Evolutionary conservation across 345 rosid genomes (phyloP), one percentile per base, ranked within the genome.

Genomic region (Eucalyptus marginata): DNA sequence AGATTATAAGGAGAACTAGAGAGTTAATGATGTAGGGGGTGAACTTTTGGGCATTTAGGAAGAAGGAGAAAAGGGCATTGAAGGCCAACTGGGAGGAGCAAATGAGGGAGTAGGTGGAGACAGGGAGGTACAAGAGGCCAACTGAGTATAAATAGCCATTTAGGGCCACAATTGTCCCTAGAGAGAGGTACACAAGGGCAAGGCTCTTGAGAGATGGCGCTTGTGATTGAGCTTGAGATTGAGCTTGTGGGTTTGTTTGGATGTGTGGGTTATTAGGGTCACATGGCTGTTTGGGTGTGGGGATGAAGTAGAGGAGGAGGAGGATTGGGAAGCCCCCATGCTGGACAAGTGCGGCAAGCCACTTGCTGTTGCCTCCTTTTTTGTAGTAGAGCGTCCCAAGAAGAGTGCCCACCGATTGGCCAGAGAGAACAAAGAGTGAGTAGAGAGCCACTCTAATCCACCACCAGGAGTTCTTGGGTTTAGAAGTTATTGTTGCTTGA

Each of bases 321-420:
- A 93, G 87, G 86, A 93, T 71, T 22, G 93, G 92, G 88, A 93
- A 93, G 89, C 91, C 94, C 22, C 51, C 85, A 51, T 87, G 87
- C 56, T 93, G 94, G 7, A 89, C 92, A 7, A 91, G 86, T 5
- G 92, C 89, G 49, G 90, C 89, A n/a, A 94, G 51, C 94, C 94
- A 93, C 89, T 90, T 90, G 92, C 96, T 92, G 15, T 87, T 89
- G 52, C 94, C 94, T 5, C 96, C 96, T 66, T 92, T 90, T 18
- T 88, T 88, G 46, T 50, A 92, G 92, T 93, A 94, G 2, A 90
- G 92, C 46, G 94, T 90, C 46, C 90, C 93, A 51, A 94, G 52
- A 66, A 93, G 86, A 14, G 89, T 89, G 10, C 93, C 92, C 31
- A 87, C 89, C 20, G 93, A 54, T 88, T 92, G 94, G 81, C 95